Base-by-base conservation (phyloP, 441 rosid genomes). In the Sinapis alba region DNA sequence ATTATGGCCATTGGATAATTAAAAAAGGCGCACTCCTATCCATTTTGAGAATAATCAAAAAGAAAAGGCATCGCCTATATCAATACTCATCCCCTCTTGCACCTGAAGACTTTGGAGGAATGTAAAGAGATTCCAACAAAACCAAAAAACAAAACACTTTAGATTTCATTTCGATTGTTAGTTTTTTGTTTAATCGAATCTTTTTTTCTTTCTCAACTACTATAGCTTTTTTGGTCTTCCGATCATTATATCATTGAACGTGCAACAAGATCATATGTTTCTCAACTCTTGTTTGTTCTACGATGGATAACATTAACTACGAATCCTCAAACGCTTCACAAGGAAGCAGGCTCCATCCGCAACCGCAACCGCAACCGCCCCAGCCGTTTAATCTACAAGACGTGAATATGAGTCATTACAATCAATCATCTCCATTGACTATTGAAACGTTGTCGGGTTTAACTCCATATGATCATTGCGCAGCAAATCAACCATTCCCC, bases 361-460 rank as follows among this genome's bases (percentile, higher is more conserved):
- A 67, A 56, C 24, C 62, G 10, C 77, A 77, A 36, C 45, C 54
- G 24, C 80, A 70, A 64, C 68, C 72, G 51, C 21, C 68, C 1
- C 82, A 76, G 73, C 81, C 79, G 77, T 77, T 62, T 79, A 67
- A 72, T 62, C 78, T 54, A 73, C 90, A 11, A 78, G 73, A 78
- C 65, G 75, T 86, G 74, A 86, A 89, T 65, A 69, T 86, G 89
- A 78, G 83, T 54, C 83, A 84, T 20, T 90, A 86, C 54, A 82
- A 83, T 27, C 82, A 90, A 6, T 86, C 94, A 61, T 85, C 87
- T 28, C 91, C 90, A 27, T 89, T 88, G 72, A 87, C 93, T 43
- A 79, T 84, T 0, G 94, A 90, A 71, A 79, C 75, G 32, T 82
- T 53, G 70, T 85, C 90, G 83, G 83, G 91, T 18, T 81, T 86